Evolutionary conservation across 495 filamentous ascomycete genomes (phyloP).

Genomic region (Trichoderma asperelloides): DNA sequence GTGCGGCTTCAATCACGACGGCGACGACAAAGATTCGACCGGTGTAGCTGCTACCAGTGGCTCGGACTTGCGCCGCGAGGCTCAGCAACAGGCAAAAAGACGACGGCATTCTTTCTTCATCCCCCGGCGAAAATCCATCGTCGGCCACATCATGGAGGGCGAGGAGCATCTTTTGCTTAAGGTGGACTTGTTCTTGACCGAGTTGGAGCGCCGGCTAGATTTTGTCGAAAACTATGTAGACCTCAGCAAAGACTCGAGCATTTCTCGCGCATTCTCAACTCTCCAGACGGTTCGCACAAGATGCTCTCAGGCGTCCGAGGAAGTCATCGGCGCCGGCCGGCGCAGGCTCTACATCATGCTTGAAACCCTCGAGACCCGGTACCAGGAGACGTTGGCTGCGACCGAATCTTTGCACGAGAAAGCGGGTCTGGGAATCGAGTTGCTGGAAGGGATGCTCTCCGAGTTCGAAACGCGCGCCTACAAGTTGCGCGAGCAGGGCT

Average conservation of each 20-base stretch:
- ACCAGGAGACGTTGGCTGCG: slow-evolving; percentile 77
- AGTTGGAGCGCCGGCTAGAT: slow-evolving; percentile 77
- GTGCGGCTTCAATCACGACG: background rate
- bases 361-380: slow-evolving; percentile 84
- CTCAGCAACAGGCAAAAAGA: slow-evolving; percentile 24
- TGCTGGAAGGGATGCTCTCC: slow-evolving; percentile 72
- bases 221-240: slow-evolving; percentile 86
- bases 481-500: slow-evolving; percentile 44
- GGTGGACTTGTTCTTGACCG: slow-evolving; percentile 84
- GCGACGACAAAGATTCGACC: background rate
- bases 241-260: slow-evolving; percentile 68
- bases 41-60: slow-evolving; percentile 3
- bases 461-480: slow-evolving; percentile 81
- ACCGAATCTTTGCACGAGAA: slow-evolving; percentile 88
- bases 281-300: slow-evolving; percentile 79
- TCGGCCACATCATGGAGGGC: slow-evolving; percentile 52
- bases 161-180: slow-evolving; percentile 60
- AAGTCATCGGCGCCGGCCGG: slow-evolving; percentile 78
- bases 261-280: slow-evolving; percentile 72
- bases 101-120: slow-evolving; percentile 60
- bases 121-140: slow-evolving; percentile 51
- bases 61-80: slow-evolving; percentile 23
- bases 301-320: slow-evolving; percentile 85
- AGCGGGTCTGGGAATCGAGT: slow-evolving; percentile 72
- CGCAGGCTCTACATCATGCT: slow-evolving; percentile 81